Evolutionary conservation across 441 rosid genomes (phyloP), one percentile per base, ranked within the genome.

Genomic region (Flueggea neowawraea): DNA sequence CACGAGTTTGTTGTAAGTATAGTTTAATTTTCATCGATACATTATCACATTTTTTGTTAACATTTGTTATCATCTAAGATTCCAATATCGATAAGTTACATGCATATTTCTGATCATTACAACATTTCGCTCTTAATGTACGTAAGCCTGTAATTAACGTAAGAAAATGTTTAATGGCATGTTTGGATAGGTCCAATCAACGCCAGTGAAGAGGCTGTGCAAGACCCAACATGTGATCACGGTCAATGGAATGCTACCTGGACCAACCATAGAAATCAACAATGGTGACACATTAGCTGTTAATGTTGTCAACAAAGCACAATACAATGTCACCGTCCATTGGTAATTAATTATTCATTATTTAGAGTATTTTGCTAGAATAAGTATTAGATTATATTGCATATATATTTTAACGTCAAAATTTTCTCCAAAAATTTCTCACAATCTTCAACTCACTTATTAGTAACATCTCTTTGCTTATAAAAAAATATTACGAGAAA

Each of bases 151-250:
- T 32, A 5, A n/a, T 55, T 55, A 56, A 28, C 17, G 43, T 55
- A 11, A 10, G 36, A 32, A 2, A 22, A 22, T 22, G 16, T 55
- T 9, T 11, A 28, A 54, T 51, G 31, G 4, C 28, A 22, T 22
- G 28, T 22, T 36, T n/a, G 14, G 15, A 54, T 71, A 84, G 90
- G 63, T 87, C 58, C 88, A 84, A 78, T 72, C 71, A 68, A 72
- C 89, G 4, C 65, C 80, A 67, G 94, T 93, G 92, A 90, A 93
- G 90, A 93, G 96, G 91, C 90, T 90, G 84, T 93, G 98, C 88
- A 90, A 64, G 6, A 90, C 92, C 55, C 91, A 85, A 61, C 74
- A 80, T 65, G 62, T 74, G 10, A 90, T 93, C 67, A 93, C 98
- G 11, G 98, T 93, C 0, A 93, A 93, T 61, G 98, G 98, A 64